Evolutionary conservation across 257 asterid genomes (phyloP), one percentile per base, ranked within the genome.

Genomic region (Petunia axillaris): DNA sequence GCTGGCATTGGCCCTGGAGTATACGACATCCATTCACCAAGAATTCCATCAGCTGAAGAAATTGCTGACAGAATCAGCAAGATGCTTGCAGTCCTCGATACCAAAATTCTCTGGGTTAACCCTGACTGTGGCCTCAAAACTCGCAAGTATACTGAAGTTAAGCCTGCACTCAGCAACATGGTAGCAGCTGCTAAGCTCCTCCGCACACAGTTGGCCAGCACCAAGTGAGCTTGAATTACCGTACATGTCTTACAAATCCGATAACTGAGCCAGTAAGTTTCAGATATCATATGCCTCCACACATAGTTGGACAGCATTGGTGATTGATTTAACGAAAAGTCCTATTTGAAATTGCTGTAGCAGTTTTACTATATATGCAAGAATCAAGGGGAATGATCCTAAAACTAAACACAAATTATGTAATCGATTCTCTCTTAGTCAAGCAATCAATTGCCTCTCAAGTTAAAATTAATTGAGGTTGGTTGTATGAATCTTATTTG

Each of bases 1-100:
- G 99, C 99, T 81, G 97, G 99, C 67, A 95, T 95, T 8, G 99
- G 99, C 16, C 99, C 99, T 0, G 99, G 99, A 6, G 97, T 93
- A 53, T 95, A 93, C 50, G 98, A 95, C 77, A 93, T 95, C 85
- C 98, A 95, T 91, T 95, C 99, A 2, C 98, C 98, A 7, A 91
- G 98, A 85, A 91, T 95, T 75, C 99, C 99, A 36, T 91, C 99
- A 1, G 85, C 91, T 0, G 99, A 93, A 38, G 99, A 95, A 81
- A 93, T 95, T 37, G 97, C 97, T 0, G 99, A 93, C 82, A 91
- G 98, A 81, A 87, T 95, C 84, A 87, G 91, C 91, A 95, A 95
- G 88, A 95, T 95, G 99, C 98, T 95, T 82, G 98, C 98, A 3
- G 99, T 95, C 50, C 92, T 93, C 0, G 99, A 92, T 64, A 89